Conservation (phyloP, 2,329 filamentous ascomycete genomes). For the Aspergillus puulaauensis region DNA sequence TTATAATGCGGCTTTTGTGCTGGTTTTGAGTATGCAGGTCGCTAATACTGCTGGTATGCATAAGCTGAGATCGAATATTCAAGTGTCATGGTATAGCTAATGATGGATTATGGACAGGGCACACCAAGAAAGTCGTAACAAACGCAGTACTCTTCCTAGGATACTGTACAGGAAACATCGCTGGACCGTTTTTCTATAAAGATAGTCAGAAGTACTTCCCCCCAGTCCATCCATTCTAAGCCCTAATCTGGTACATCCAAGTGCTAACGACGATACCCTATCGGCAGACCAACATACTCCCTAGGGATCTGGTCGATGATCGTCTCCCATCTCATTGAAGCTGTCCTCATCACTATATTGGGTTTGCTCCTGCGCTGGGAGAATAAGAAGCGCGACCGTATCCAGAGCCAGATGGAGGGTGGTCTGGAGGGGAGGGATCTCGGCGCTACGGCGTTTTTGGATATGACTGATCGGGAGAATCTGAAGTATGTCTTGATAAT, state of each 20-base stretch:
- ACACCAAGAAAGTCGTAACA: slow-evolving; percentile 65
- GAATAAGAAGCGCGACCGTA: slow-evolving; percentile 50
- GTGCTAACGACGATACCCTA: neutral
- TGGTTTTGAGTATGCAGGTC: slow-evolving; percentile 49
- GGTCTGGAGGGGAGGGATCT: slow-evolving; percentile 49
- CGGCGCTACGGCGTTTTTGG: slow-evolving; percentile 53
- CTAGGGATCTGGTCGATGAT: slow-evolving; percentile 60
- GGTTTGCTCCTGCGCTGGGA: slow-evolving; percentile 50
- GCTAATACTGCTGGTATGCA: slow-evolving; percentile 43
- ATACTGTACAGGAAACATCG: slow-evolving; percentile 61
- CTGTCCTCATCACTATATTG: slow-evolving; percentile 45
- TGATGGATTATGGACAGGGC: slow-evolving; percentile 41
- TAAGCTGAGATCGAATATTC: neutral
- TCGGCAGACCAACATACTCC: slow-evolving; percentile 43
- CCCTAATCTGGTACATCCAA: neutral
- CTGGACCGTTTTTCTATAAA: slow-evolving; percentile 63
- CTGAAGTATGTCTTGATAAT: slow-evolving; percentile 37
- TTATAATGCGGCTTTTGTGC: slow-evolving; percentile 55
- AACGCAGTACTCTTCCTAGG: slow-evolving; percentile 62
- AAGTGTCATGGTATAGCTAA: neutral
- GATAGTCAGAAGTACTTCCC: slow-evolving; percentile 45
- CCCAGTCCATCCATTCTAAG: neutral
- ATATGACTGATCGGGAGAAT: slow-evolving; percentile 56
- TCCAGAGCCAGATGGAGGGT: slow-evolving; percentile 48
- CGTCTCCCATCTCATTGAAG: slow-evolving; percentile 54